These are phyloP conservation scores for bread wheat (Triticum aestivum) DNA, from an alignment of 176 grass and related monocot genomes.

Conservation along the genomic window DNA sequence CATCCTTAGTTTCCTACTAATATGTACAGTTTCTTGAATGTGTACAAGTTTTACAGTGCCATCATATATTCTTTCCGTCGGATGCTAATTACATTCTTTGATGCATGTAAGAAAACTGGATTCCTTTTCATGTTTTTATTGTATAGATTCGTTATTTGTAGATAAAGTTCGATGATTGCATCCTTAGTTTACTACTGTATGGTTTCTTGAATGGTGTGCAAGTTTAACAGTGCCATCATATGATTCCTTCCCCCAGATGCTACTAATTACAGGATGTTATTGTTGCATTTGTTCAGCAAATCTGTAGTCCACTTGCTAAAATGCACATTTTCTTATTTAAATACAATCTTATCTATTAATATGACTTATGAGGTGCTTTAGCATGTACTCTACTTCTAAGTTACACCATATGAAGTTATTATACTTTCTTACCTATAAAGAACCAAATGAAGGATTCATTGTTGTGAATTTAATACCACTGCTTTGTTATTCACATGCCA, in stretches of 20 bases:
- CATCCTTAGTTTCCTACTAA: background rate
- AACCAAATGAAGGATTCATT: constrained; percentile 17
- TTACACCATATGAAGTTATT: constrained; percentile 6
- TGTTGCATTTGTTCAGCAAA: constrained; percentile 5
- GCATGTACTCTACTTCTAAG: background rate
- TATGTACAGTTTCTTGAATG: background rate
- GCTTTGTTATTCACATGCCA: constrained; percentile 9
- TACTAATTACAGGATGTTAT: background rate
- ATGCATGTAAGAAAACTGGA: background rate
- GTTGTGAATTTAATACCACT: constrained; percentile 23
- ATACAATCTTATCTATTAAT: background rate
- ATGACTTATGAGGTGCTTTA: background rate
- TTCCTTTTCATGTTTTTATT: background rate
- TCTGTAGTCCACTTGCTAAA: background rate
- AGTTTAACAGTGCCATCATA: constrained; percentile 6
- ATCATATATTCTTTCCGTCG: background rate
- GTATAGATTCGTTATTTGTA: background rate
- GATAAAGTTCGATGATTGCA: background rate
- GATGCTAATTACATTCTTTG: background rate
- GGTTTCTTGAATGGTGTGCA: background rate
- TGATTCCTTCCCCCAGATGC: background rate
- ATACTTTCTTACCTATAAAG: background rate
- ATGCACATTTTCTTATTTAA: constrained; percentile 2
- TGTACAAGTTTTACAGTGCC: background rate
- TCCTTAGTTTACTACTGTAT: background rate